These are phyloP conservation scores for Parasitella parasitica DNA, from an alignment of 371 early-diverging fungal genomes.

Conservation along the genomic window DNA sequence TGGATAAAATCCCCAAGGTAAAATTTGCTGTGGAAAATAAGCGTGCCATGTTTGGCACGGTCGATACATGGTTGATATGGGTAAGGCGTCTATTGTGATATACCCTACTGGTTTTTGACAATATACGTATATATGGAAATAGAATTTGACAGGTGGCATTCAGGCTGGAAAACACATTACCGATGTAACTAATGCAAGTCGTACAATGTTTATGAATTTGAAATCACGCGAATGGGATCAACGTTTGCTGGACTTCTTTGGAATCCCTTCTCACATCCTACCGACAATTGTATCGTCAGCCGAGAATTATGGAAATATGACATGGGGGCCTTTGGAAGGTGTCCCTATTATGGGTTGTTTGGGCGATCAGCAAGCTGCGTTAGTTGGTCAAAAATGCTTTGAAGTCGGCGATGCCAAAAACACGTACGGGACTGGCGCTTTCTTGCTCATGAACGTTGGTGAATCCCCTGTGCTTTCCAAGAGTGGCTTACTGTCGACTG, in stretches of 20 bases:
- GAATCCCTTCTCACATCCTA: conserved; percentile 55
- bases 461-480: conserved; percentile 70
- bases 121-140: not conserved
- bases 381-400: conserved; percentile 95
- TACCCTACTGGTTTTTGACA: too few relatives aligned
- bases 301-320: conserved; percentile 74
- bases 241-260: conserved; percentile 69
- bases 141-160: conserved; percentile 76
- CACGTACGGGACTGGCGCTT: conserved; percentile 96
- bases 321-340: conserved; percentile 60
- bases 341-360: conserved; percentile 82
- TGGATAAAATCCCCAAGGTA: conserved; percentile 77
- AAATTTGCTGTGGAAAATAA: conserved; percentile 36
- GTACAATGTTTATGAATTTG: conserved; percentile 91
- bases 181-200: conserved; percentile 91
- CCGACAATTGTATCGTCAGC: conserved; percentile 83
- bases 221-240: conserved; percentile 77
- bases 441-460: conserved; percentile 96
- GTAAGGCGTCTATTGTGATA: conserved; percentile 43
- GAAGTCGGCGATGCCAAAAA: conserved; percentile 88
- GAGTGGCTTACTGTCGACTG: conserved; percentile 89
- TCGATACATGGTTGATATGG: conserved; percentile 91
- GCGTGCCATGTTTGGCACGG: conserved; percentile 77
- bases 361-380: conserved; percentile 97
- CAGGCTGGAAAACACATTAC: conserved; percentile 75